These are phyloP conservation scores for Cichorium intybus DNA, from an alignment of 140 eudicot genomes.

Conservation along the genomic window DNA sequence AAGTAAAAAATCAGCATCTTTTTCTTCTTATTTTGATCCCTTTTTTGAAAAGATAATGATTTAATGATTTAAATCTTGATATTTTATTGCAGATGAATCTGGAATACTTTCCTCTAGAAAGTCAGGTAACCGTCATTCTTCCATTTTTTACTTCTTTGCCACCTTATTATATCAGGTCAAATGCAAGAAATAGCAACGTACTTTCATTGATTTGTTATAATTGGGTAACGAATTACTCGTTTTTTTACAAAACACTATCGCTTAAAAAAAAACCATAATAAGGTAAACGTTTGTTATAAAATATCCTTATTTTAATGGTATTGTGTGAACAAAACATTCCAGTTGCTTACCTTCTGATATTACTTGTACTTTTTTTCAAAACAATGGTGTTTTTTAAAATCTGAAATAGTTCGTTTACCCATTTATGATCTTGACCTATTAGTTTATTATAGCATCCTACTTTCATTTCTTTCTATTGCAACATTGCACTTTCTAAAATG, in stretches of 20 bases:
- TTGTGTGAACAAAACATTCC: too few species aligned
- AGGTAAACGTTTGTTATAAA: too few species aligned
- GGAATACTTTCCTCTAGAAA: constrained; percentile 88
- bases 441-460: neutral
- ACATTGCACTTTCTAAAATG: neutral
- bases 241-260: too few species aligned
- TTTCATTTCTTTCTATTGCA: neutral
- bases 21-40: constrained; percentile 12
- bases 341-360: too few species aligned
- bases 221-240: too few species aligned
- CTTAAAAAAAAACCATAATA: too few species aligned
- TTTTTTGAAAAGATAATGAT: neutral
- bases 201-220: neutral
- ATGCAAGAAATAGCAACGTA: neutral
- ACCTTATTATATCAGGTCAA: neutral
- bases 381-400: too few species aligned
- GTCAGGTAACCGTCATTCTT: constrained; percentile 55
- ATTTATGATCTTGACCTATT: too few species aligned
- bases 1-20: constrained; percentile 44
- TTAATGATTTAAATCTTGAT: constrained; percentile 1
- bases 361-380: too few species aligned
- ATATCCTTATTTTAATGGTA: too few species aligned
- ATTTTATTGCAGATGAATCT: constrained; percentile 83
- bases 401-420: too few species aligned
- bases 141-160: neutral